Evolutionary conservation across 2,329 filamentous ascomycete genomes (phyloP), one percentile per base, ranked within the genome.

Genomic region (Cadophora luteo-olivacea): DNA sequence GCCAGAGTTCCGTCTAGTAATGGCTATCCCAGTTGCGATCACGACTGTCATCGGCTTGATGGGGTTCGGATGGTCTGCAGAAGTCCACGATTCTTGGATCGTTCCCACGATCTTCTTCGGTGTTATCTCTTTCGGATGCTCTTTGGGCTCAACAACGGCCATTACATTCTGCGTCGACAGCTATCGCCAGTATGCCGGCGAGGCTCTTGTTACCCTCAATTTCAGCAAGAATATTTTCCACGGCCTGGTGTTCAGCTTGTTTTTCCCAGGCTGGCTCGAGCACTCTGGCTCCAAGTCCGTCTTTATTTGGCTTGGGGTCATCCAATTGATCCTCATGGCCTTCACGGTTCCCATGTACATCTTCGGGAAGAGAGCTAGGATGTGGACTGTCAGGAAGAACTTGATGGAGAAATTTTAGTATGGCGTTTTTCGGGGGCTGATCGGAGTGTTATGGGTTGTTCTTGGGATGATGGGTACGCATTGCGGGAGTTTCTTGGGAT

Each of bases 141-240:
- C 92, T 3, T 84, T 98, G 1, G 95, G 93, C 0, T 94, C 91
- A 33, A 97, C 95, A 0, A 98, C 94, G 0, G 86, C 93, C 24
- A 97, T 98, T 76, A 97, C 95, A 0, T 98, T 97, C 75, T 94
- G 92, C 65, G 93, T 98, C 8, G 95, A 98, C 80, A 94, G 91
- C 72, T 97, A 98, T 80, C 86, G 94, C 12, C 91, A 97, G 76
- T 97, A 97, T 79, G 95, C 95, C 0, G 94, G 94, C 24, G 95
- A 98, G 80, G 94, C 95, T 2, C 85, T 98, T 41, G 96, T 98
- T 16, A 97, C 95, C 24, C 83, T 98, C 73, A 98, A 97, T 77
- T 96, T 97, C 77, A 90, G 89, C 81, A 98, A 98, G 84, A 98
- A 97, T 77, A 86, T 97, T 66, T 87, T 97, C 32, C 95, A 98